These are phyloP conservation scores for Pseudocercospora fuligena DNA, from an alignment of 2,329 filamentous ascomycete genomes.

Conservation along the genomic window DNA sequence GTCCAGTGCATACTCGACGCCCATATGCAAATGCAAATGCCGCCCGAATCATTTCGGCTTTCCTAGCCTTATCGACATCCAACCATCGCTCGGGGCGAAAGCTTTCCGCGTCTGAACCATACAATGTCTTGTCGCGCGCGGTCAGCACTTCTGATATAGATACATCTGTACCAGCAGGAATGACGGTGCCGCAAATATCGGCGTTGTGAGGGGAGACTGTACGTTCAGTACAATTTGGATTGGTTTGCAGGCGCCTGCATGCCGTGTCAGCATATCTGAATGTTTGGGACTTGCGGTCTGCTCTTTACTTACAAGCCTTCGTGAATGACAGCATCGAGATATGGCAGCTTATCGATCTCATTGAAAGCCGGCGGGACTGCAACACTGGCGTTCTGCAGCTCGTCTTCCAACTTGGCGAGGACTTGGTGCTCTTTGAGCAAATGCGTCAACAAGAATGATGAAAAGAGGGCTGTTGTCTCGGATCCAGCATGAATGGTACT, in stretches of 20 bases:
- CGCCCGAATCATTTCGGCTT: conserved; percentile 48
- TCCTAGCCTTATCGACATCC: conserved; percentile 38
- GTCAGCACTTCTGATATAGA: conserved; percentile 48
- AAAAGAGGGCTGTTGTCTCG: conserved; percentile 16
- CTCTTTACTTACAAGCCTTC: conserved; percentile 18
- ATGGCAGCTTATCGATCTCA: conserved; percentile 20
- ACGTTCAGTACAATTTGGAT: conserved; percentile 18
- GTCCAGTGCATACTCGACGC: conserved; percentile 52
- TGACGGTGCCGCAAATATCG: conserved; percentile 36
- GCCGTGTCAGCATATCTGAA: not conserved
- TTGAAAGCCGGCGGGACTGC: conserved; percentile 9
- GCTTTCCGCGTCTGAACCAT: conserved; percentile 45
- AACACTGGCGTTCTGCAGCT: conserved; percentile 10
- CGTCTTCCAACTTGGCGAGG: conserved; percentile 12
- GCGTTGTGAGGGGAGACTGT: conserved; percentile 13
- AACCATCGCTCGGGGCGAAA: conserved; percentile 58
- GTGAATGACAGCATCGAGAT: conserved; percentile 20
- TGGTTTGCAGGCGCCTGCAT: conserved; percentile 10
- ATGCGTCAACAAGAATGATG: not conserved
- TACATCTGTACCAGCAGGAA: conserved; percentile 54
- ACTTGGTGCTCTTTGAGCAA: conserved; percentile 2
- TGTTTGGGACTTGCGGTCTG: not conserved
- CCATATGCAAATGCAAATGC: conserved; percentile 53
- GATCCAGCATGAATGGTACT: conserved; percentile 24
- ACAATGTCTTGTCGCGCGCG: conserved; percentile 43